A percentile compares a stretch with the other conserved stretches of the same genome.
These are phyloP conservation scores for Crithidia bombi DNA, from an alignment of 208 protist genomes.

Conservation along the genomic window DNA sequence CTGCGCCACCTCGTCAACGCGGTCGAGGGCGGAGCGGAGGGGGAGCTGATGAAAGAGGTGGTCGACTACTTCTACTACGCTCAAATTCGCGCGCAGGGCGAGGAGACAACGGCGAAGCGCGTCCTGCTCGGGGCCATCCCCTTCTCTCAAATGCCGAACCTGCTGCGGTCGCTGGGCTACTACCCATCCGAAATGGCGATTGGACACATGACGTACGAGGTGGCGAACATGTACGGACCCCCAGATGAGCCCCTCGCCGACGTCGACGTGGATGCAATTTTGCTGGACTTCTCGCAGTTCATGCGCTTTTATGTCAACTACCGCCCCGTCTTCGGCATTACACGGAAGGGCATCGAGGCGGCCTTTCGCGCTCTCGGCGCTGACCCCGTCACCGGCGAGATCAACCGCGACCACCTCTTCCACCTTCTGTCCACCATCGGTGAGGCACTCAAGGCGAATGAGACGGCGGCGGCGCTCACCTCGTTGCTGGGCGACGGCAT, in stretches of 20 bases:
- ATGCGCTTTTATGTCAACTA: constrained; percentile 96
- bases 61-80: constrained; percentile 98
- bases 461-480: constrained; percentile 79
- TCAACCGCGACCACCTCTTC: constrained; percentile 80
- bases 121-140: constrained; percentile 89
- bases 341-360: constrained; percentile 85
- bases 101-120: constrained; percentile 93
- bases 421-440: constrained; percentile 70
- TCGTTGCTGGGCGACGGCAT: constrained; percentile 90
- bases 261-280: constrained; percentile 76
- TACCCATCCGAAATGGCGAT: constrained; percentile 95
- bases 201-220: constrained; percentile 92
- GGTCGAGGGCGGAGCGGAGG: constrained; percentile 92
- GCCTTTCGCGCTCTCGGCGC: constrained; percentile 89
- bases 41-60: constrained; percentile 93
- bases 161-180: constrained; percentile 95
- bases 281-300: constrained; percentile 92
- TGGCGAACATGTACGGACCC: constrained; percentile 83
- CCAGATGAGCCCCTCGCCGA: constrained; percentile 61
- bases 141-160: constrained; percentile 93
- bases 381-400: constrained; percentile 66
- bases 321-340: constrained; percentile 91
- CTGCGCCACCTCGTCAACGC: constrained; percentile 87
- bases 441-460: constrained; percentile 73
- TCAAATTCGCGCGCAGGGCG: constrained; percentile 93